These are phyloP conservation scores for Kwoniella pini DNA, from an alignment of 768 basidiomycete genomes.

Conservation along the genomic window DNA sequence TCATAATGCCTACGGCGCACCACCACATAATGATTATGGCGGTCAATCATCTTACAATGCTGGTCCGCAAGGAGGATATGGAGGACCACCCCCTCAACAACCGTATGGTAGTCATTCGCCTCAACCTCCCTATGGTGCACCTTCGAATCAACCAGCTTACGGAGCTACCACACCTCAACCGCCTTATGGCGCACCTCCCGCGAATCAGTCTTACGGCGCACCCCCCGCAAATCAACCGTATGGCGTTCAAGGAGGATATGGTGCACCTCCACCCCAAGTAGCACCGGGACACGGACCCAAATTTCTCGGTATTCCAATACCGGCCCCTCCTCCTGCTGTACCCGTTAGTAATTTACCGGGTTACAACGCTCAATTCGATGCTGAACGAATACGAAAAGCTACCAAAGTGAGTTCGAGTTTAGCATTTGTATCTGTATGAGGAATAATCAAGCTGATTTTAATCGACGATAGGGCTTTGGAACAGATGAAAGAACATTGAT, in stretches of 20 bases:
- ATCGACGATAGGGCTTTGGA: slow-evolving; percentile 43
- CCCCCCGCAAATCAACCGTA: slow-evolving; percentile 6
- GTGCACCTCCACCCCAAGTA: slow-evolving; percentile 25
- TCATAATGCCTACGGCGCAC: slow-evolving; percentile 15
- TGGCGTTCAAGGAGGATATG: slow-evolving; percentile 24
- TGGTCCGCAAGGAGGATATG: slow-evolving; percentile 17
- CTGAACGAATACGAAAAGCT: slow-evolving; percentile 54
- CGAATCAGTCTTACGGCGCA: slow-evolving; percentile 15
- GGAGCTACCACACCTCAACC: slow-evolving; percentile 9
- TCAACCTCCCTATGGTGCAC: slow-evolving; percentile 18
- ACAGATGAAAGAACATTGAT: slow-evolving; percentile 53
- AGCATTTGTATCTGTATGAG: background rate
- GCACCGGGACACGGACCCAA: slow-evolving; percentile 10
- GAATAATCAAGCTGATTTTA: background rate
- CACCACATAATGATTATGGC: slow-evolving; percentile 11
- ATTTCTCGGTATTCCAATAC: slow-evolving; percentile 45
- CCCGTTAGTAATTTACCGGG: slow-evolving; percentile 41
- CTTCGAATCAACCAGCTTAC: slow-evolving; percentile 9
- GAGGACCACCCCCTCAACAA: slow-evolving; percentile 29
- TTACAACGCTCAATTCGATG: slow-evolving; percentile 53
- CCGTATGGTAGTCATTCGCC: slow-evolving; percentile 18
- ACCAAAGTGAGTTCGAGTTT: slow-evolving; percentile 50
- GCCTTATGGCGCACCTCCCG: slow-evolving; percentile 22
- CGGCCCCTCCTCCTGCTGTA: slow-evolving; percentile 50
- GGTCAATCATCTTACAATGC: no score